Evolutionary conservation across 768 basidiomycete genomes (phyloP), one percentile per base, ranked within the genome.

Genomic region (Strobilomyces echinocephalus): DNA sequence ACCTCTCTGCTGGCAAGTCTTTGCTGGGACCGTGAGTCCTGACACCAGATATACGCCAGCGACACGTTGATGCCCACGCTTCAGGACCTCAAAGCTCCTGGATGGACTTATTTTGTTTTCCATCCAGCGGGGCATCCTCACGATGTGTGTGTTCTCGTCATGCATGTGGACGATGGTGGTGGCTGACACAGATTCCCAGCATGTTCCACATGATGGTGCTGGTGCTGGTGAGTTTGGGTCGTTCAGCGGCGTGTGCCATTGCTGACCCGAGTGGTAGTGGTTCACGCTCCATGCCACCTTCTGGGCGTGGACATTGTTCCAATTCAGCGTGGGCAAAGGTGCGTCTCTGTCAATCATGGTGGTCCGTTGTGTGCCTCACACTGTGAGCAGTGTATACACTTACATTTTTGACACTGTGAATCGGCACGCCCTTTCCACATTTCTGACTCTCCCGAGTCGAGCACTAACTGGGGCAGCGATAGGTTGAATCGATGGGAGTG

Each of bases 271-370:
- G 35, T 40, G n/a, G 18, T 9, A 57, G 60, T 61, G 60, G 60
- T 57, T 31, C 26, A 3, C 21, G 8, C 46, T 61, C 8, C 43
- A 26, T 1, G 21, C 20, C 24, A 24, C 24, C 24, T 24, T 4
- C 2, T 51, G 43, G 42, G 24, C 36, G 24, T 61, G 55, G 55
- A 41, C 55, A 8, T 21, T 61, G 52, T 49, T 61, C 20, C 55
- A 53, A 24, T 53, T 61, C 10, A 54, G 55, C 41, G 46, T 61
- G 7, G 55, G 60, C 8, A 60, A 53, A 51, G 51, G 58, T 60
- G 2, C 11, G 53, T 35, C 8, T 6, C 8, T 6, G 30, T 9
- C 30, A 5, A 30, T 30, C 30, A 24, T 24, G 30, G 7, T 8
- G 1, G 30, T 30, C 30, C 30, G 30, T 30, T 5, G 30, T 30